A percentile compares a stretch with the other conserved stretches of the same genome.
phyloP scores from a whole-genome alignment of 1,139 yeast genomes.

The Torulaspora globosa region DNA sequence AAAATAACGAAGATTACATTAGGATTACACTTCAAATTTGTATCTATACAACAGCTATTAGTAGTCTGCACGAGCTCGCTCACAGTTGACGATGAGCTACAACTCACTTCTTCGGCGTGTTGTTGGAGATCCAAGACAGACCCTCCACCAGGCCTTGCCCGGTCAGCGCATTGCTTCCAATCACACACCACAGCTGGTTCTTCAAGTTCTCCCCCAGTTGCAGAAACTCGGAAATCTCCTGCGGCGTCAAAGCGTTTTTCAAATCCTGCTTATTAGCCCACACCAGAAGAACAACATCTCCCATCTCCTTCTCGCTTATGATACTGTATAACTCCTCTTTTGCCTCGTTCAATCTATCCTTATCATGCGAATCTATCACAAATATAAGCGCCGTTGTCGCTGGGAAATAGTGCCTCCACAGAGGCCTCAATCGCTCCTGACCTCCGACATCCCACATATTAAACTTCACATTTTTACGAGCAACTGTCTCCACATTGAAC shows the following conservation, averaged over 20 bases:
- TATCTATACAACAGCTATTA: constrained; percentile 9
- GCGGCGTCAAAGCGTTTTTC: constrained; percentile 58
- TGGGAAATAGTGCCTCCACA: constrained; percentile 93
- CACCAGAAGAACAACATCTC: constrained; percentile 70
- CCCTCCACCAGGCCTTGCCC: constrained; percentile 76
- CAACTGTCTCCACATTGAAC: constrained; percentile 88
- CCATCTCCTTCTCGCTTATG: constrained; percentile 64
- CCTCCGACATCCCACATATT: constrained; percentile 99
- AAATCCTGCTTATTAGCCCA: constrained; percentile 90
- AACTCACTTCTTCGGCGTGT: constrained; percentile 43
- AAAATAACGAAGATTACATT: constrained; percentile 1
- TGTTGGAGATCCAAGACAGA: constrained; percentile 67
- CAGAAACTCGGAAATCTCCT: constrained; percentile 57
- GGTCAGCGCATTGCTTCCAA: constrained; percentile 70
- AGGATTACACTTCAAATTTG: constrained; percentile 17
- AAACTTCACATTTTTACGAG: constrained; percentile 80
- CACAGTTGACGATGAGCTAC: background rate
- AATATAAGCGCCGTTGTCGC: constrained; percentile 92
- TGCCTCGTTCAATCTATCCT: constrained; percentile 68
- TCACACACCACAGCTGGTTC: constrained; percentile 67
- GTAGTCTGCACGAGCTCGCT: background rate
- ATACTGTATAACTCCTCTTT: constrained; percentile 74
- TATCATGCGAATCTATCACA: constrained; percentile 81
- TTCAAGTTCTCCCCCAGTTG: constrained; percentile 50
- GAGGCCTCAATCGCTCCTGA: constrained; percentile 82